Conservation (phyloP, 2,329 filamentous ascomycete genomes). For the Rhynchosporium graminicola region DNA sequence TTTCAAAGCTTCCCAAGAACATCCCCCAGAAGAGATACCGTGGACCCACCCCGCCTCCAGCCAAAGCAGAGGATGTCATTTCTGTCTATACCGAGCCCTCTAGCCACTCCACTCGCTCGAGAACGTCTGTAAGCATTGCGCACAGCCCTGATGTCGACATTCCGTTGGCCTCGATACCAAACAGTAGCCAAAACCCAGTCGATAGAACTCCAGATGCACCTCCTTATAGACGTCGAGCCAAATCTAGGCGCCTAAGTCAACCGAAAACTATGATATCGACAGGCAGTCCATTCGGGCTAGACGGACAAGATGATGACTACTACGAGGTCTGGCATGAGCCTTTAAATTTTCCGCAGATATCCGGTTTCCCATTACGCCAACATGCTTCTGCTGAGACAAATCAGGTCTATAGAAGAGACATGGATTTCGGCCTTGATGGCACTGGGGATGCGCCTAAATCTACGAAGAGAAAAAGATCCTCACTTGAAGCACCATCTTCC, state of each 20-base stretch:
- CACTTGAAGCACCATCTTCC: neutral
- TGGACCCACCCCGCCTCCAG: slow-evolving; percentile 8
- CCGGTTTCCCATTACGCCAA: neutral
- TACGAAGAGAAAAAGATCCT: slow-evolving; percentile 4
- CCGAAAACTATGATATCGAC: neutral
- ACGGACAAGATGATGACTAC: slow-evolving; percentile 2
- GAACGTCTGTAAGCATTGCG: neutral
- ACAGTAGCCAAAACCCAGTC: neutral
- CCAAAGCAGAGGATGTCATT: neutral
- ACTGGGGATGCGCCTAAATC: slow-evolving; percentile 1
- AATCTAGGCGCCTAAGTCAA: neutral
- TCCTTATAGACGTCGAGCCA: slow-evolving; percentile 6
- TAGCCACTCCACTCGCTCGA: slow-evolving; percentile 12
- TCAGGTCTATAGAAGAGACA: neutral
- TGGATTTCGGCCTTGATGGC: slow-evolving; percentile 12
- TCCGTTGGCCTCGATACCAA: neutral
- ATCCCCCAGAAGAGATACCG: slow-evolving; percentile 20
- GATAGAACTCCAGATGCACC: slow-evolving; percentile 4
- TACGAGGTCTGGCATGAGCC: neutral
- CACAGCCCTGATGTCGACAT: neutral
- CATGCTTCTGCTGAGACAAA: neutral
- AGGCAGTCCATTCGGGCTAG: neutral
- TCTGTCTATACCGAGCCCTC: slow-evolving; percentile 1
- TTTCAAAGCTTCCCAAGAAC: slow-evolving; percentile 11
- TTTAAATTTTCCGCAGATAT: neutral